These are phyloP conservation scores for Komagataella mondaviorum DNA, from an alignment of 805 yeast genomes.

Conservation along the genomic window DNA sequence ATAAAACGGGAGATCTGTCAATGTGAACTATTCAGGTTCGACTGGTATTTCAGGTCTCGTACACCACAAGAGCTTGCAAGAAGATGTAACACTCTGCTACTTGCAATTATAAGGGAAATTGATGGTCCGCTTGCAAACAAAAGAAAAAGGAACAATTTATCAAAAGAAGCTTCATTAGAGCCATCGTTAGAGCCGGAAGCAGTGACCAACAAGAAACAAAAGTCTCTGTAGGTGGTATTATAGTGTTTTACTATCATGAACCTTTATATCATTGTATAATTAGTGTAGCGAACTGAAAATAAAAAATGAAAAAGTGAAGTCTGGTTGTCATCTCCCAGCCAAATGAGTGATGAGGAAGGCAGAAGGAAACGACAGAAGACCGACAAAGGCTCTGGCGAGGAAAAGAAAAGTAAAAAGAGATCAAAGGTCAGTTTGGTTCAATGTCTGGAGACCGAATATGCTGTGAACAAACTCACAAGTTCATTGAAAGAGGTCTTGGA, in stretches of 20 bases:
- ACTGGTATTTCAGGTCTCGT: slow-evolving; percentile 63
- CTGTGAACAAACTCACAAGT: not conserved
- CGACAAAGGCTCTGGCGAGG: not conserved
- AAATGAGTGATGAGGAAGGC: not conserved
- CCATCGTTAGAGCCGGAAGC: not conserved
- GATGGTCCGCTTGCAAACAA: slow-evolving; percentile 47
- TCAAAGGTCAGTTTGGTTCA: not conserved
- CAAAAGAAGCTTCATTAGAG: not conserved
- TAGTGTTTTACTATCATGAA: not conserved
- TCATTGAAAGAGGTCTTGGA: not conserved
- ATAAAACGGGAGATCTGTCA: slow-evolving; percentile 49
- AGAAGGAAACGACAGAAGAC: not conserved
- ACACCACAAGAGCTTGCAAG: slow-evolving; percentile 61
- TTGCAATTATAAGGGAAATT: slow-evolving; percentile 57
- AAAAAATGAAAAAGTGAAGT: too few species aligned
- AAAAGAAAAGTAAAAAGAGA: not conserved
- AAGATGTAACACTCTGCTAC: slow-evolving; percentile 50
- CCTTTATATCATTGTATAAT: not conserved
- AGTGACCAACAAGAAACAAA: not conserved
- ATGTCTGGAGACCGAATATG: not conserved
- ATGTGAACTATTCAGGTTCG: slow-evolving; percentile 52
- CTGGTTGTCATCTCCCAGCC: not conserved
- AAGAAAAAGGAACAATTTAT: slow-evolving; percentile 18
- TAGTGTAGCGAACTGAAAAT: not conserved
- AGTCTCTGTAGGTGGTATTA: not conserved